These are phyloP conservation scores for Phytopythium mirpurense DNA, from an alignment of 352 stramenopile species.

Conservation along the genomic window DNA sequence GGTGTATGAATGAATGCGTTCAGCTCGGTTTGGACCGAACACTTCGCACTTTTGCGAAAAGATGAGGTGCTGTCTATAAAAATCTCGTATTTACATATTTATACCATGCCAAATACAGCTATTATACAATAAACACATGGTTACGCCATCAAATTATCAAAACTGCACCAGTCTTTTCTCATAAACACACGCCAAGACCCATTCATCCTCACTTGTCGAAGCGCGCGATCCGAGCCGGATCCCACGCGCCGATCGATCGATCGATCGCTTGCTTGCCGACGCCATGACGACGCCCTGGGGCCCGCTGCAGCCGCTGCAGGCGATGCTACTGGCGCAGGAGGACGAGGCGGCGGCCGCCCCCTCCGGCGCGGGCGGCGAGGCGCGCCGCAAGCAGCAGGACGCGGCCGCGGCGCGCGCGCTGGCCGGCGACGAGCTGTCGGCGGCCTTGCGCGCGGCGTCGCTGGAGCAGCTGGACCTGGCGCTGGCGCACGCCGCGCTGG, in stretches of 20 bases:
- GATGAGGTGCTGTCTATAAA: background rate
- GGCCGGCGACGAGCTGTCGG: slow-evolving; percentile 33
- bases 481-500: slow-evolving; percentile 43
- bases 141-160: too few species aligned
- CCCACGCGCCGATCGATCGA: background rate
- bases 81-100: background rate
- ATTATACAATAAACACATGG: background rate
- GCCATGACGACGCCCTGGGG: slow-evolving; percentile 38
- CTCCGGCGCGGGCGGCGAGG: slow-evolving; percentile 25
- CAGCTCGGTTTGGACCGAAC: background rate
- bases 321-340: slow-evolving; percentile 33
- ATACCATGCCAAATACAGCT: background rate
- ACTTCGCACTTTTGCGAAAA: background rate
- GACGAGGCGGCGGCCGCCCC: slow-evolving; percentile 7
- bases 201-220: slow-evolving; percentile 3
- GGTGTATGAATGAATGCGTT: background rate
- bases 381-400: slow-evolving; percentile 49
- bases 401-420: slow-evolving; percentile 34
- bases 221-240: background rate
- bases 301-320: slow-evolving; percentile 42
- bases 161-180: too few species aligned
- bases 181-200: too few species aligned
- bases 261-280: too few species aligned
- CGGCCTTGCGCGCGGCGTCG: slow-evolving; percentile 40
- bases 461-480: slow-evolving; percentile 54